Conservation (phyloP, 2,329 filamentous ascomycete species). For the Knufia petricola region DNA sequence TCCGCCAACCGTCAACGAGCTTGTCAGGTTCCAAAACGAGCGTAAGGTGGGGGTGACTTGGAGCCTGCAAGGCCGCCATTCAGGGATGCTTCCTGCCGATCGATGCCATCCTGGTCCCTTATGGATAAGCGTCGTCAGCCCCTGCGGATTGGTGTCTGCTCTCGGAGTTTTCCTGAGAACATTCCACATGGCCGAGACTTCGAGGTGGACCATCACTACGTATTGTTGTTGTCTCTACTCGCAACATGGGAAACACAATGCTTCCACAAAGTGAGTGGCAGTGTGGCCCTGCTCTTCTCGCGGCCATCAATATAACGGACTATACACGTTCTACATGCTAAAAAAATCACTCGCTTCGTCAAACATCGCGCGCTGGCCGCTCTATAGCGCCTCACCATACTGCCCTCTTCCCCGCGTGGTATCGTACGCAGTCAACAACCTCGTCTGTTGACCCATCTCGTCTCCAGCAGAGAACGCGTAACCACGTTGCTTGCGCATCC, state of each 20-base stretch:
- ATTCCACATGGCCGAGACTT: no score
- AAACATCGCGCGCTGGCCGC: background rate
- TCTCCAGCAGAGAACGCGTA: slow-evolving; percentile 98
- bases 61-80: background rate
- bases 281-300: no score
- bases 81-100: background rate
- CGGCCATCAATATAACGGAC: no score
- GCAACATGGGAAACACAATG: no score
- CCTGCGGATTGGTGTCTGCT: no score
- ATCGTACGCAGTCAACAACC: slow-evolving; percentile 94
- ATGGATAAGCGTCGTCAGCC: no score
- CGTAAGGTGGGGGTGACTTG: background rate
- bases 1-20: background rate
- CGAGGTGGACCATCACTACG: no score
- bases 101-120: background rate
- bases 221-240: no score
- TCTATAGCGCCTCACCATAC: slow-evolving; percentile 66
- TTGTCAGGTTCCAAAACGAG: background rate
- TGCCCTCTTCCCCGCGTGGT: slow-evolving; percentile 83
- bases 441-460: slow-evolving; percentile 69
- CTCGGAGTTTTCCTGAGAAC: no score
- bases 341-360: background rate
- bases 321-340: background rate
- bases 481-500: slow-evolving; percentile 97
- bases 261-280: no score